Evolutionary conservation across 78 protist genomes (phyloP).

Genomic region (Dictyostelium capitatum): DNA sequence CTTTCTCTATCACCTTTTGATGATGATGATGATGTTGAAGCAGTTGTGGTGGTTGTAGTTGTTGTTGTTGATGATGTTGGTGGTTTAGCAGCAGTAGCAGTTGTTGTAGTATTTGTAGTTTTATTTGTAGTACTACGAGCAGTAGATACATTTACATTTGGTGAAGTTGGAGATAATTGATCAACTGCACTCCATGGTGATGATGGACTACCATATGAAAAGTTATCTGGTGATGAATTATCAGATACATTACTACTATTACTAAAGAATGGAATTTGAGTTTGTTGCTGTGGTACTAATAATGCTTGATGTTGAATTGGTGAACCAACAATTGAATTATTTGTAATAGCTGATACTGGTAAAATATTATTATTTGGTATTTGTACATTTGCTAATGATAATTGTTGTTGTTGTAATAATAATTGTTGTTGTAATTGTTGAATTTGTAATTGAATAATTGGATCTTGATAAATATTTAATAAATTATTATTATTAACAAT

Average conservation of each 20-base stretch:
- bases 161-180: neutral
- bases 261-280: too few species aligned
- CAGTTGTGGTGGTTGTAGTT: neutral
- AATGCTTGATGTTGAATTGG: conserved; percentile 2
- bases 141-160: neutral
- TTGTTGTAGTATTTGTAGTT: neutral
- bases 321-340: neutral
- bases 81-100: conserved; percentile 1
- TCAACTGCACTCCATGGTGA: neutral
- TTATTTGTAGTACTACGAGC: neutral
- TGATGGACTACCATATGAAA: conserved; percentile 18
- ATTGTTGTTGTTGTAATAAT: neutral
- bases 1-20: neutral
- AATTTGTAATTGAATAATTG: neutral
- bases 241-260: neutral
- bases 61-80: neutral
- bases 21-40: neutral
- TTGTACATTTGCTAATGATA: neutral
- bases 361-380: too few species aligned
- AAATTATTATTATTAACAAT: neutral
- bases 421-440: conserved; percentile 15
- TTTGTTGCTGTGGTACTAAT: conserved; percentile 2
- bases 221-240: conserved; percentile 2
- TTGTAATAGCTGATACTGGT: neutral
- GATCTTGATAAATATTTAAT: neutral